These are phyloP conservation scores for Hypoxylon rickii DNA, from an alignment of 495 filamentous ascomycete genomes.

Conservation along the genomic window DNA sequence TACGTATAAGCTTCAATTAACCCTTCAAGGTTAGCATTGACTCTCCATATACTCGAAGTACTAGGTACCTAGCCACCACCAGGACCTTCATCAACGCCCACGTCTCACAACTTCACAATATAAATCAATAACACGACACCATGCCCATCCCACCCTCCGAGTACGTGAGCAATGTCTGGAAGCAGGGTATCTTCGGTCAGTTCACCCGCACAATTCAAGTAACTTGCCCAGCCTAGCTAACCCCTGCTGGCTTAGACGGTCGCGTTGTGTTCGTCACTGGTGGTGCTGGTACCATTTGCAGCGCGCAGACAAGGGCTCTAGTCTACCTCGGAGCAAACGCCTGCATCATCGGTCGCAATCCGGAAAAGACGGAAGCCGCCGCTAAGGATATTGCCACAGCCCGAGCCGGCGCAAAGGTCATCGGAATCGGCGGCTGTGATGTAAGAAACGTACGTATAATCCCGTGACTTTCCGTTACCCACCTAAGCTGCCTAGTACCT, in stretches of 20 bases:
- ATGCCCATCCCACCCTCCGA: constrained; percentile 74
- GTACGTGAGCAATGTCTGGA: constrained; percentile 82
- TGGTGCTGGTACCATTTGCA: constrained; percentile 91
- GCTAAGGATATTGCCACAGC: constrained; percentile 82
- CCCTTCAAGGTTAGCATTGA: too few relatives aligned
- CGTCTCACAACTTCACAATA: too few relatives aligned
- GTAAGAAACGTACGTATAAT: constrained; percentile 61
- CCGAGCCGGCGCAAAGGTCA: constrained; percentile 75
- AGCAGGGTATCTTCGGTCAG: constrained; percentile 80
- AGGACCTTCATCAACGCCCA: too few relatives aligned
- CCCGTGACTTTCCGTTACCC: neutral
- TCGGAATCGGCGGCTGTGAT: constrained; percentile 84
- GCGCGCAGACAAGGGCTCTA: constrained; percentile 86
- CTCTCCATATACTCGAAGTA: too few relatives aligned
- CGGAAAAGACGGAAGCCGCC: constrained; percentile 81
- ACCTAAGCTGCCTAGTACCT: neutral
- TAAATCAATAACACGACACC: too few relatives aligned
- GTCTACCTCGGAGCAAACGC: constrained; percentile 92
- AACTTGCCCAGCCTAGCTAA: constrained; percentile 7
- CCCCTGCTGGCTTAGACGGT: constrained; percentile 56
- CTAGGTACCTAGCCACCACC: too few relatives aligned
- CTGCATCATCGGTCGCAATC: constrained; percentile 88
- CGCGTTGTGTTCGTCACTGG: constrained; percentile 97
- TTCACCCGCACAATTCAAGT: neutral
- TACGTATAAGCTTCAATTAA: too few relatives aligned